Percentiles rank a stretch among this genome's conserved stretches.
These are phyloP conservation scores for Galerina marginata DNA, from an alignment of 768 basidiomycete genomes.

Conservation along the genomic window DNA sequence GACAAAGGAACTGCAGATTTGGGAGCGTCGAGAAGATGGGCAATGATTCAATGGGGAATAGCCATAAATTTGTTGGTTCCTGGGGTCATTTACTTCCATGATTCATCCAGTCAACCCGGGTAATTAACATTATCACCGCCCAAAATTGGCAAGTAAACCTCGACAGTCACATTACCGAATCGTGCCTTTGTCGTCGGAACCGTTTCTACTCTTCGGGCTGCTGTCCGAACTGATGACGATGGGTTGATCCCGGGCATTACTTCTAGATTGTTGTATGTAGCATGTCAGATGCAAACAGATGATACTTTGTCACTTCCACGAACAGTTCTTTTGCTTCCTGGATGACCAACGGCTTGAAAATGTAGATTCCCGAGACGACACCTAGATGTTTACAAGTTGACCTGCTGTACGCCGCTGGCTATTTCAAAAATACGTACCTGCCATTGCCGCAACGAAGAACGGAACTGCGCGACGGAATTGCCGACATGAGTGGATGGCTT, in stretches of 20 bases:
- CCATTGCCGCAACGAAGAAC: conserved; percentile 57
- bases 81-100: conserved; percentile 5
- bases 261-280: conserved; percentile 11
- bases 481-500: conserved; percentile 22
- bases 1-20: conserved; percentile 49
- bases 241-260: conserved; percentile 16
- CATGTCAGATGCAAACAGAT: conserved; percentile 18
- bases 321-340: conserved; percentile 26
- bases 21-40: conserved; percentile 57
- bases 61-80: conserved; percentile 11
- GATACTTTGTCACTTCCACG: conserved; percentile 16
- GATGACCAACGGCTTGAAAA: conserved; percentile 59
- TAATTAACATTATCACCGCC: conserved; percentile 21
- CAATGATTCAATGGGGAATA: conserved; percentile 27
- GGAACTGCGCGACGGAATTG: conserved; percentile 52
- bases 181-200: conserved; percentile 17
- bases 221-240: conserved; percentile 18
- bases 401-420: not conserved
- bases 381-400: conserved; percentile 41
- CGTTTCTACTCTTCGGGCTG: conserved; percentile 24
- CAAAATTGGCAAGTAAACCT: conserved; percentile 14
- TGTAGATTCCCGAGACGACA: conserved; percentile 65
- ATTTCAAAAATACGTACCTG: conserved; percentile 49
- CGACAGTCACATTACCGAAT: conserved; percentile 15
- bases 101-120: conserved; percentile 5